Base-by-base conservation (phyloP, 2,329 filamentous ascomycete genomes). In the Cladophialophora immunda region DNA sequence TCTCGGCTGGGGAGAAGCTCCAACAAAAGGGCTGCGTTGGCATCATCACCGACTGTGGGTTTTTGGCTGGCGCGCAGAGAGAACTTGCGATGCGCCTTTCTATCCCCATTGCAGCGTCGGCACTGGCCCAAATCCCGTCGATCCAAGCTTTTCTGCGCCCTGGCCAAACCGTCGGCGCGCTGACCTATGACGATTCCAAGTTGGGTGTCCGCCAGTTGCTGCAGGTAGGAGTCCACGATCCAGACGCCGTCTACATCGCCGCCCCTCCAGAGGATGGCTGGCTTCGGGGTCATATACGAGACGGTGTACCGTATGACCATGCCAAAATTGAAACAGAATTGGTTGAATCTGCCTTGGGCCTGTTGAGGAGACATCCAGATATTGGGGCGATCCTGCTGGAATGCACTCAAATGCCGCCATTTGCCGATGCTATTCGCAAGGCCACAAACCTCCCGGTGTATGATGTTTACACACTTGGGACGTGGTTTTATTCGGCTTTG, bases 1-100 rank as follows among this genome's bases (percentile, higher is more conserved):
- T 80, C 5, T 71, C 72, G 27, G 76, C 79, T 0, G 77, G 77
- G 2, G 58, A 73, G 56, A 76, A 68, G 38, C 73, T 81, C 1
- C 75, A 75, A 4, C 71, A 77, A 11, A 70, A 73, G 53, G 79
- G 79, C 1, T 73, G 74, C 22, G 73, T 80, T 2, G 78, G 78
- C 27, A 76, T 80, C 55, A 76, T 80, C 36, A 80, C 79, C 1
- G 80, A 78, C 70, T 81, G 79, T 58, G 79, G 79, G 1, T 80
- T 81, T 60, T 70, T 80, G 5, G 78, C 78, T 19, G 75, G 78
- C 72, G 76, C 76, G 0, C 78, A 80, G 57, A 69, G 70, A 5
- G 69, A 76, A 62, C 70, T 79, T n/a, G 70, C 77, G 30, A 69
- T 68, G 2, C 73, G 75, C 4, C 71, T 79, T 0, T 74, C 77